Conservation (phyloP, 352 stramenopile genomes). For the Phytophthora ramorum region DNA sequence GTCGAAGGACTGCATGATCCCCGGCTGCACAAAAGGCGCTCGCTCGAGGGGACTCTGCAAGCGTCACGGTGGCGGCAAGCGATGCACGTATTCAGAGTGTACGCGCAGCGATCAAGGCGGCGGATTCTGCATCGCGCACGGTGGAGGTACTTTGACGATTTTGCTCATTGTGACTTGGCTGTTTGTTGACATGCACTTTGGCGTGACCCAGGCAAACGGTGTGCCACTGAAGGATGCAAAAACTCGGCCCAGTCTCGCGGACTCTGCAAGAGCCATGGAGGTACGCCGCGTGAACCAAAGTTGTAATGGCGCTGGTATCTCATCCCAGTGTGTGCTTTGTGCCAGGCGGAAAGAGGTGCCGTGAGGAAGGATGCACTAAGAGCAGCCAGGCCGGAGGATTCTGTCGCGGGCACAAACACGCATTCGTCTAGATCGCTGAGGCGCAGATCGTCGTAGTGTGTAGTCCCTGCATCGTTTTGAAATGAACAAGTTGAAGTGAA, state of each 20-base stretch:
- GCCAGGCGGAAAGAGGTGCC: conserved; percentile 74
- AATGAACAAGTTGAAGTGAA: conserved; percentile 38
- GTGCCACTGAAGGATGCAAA: conserved; percentile 60
- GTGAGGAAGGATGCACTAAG: conserved; percentile 61
- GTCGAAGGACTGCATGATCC: conserved; percentile 74
- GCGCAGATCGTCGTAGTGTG: no score
- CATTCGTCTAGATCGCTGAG: conserved; percentile 5
- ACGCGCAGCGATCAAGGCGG: conserved; percentile 85
- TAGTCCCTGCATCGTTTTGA: conserved; percentile 6
- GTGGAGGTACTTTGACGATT: conserved; percentile 51
- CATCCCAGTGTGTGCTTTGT: background rate
- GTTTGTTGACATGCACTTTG: conserved; percentile 6
- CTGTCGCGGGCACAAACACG: conserved; percentile 58
- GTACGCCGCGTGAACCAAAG: conserved; percentile 29
- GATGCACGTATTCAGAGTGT: conserved; percentile 66
- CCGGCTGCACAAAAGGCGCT: conserved; percentile 75
- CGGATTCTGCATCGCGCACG: conserved; percentile 83
- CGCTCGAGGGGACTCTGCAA: conserved; percentile 87
- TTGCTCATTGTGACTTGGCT: background rate
- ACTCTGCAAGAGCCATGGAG: conserved; percentile 88
- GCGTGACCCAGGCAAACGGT: conserved; percentile 63
- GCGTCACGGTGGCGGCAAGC: conserved; percentile 84
- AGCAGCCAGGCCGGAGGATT: conserved; percentile 75
- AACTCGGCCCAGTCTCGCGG: conserved; percentile 86
- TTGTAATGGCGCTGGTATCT: background rate